Percentiles rank a stretch among this genome's conserved stretches.
phyloP scores from a whole-genome alignment of 495 filamentous ascomycete species.

The Beverwykella pulmonaria region DNA sequence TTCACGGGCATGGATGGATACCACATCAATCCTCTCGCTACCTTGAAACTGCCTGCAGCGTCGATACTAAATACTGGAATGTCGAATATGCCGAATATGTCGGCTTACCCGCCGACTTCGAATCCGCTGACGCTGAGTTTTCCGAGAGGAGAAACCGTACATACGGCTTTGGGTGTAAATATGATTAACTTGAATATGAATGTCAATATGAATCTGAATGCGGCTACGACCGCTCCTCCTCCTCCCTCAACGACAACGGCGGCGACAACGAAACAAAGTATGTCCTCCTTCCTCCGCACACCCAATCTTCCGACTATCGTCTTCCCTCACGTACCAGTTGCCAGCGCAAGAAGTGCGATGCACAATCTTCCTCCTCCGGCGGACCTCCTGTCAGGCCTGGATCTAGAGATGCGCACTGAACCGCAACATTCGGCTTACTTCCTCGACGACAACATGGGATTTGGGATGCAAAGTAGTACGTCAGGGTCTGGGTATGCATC shows the following conservation, averaged over 20 bases:
- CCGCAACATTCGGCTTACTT: background rate
- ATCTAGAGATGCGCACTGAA: constrained; percentile 16
- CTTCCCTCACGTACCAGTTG: constrained; percentile 19
- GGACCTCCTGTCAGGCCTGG: constrained; percentile 31
- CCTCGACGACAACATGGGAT: background rate
- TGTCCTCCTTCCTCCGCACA: constrained; percentile 18
- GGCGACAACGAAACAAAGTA: constrained; percentile 2
- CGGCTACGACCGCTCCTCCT: background rate
- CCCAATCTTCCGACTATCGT: constrained; percentile 29
- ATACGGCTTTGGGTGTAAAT: background rate
- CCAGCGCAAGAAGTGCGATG: constrained; percentile 9
- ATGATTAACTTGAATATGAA: background rate
- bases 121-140: background rate
- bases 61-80: background rate
- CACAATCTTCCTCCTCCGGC: constrained; percentile 36
- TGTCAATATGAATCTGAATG: background rate
- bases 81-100: background rate
- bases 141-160: background rate
- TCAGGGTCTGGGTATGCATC: background rate
- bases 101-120: background rate
- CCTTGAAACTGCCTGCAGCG: constrained; percentile 29
- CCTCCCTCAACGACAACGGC: constrained; percentile 5
- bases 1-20: constrained; percentile 24
- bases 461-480: background rate
- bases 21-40: constrained; percentile 38